Evolutionary conservation across 1,139 yeast species (phyloP).

Genomic region (Lodderomyces orthopsilosis): DNA sequence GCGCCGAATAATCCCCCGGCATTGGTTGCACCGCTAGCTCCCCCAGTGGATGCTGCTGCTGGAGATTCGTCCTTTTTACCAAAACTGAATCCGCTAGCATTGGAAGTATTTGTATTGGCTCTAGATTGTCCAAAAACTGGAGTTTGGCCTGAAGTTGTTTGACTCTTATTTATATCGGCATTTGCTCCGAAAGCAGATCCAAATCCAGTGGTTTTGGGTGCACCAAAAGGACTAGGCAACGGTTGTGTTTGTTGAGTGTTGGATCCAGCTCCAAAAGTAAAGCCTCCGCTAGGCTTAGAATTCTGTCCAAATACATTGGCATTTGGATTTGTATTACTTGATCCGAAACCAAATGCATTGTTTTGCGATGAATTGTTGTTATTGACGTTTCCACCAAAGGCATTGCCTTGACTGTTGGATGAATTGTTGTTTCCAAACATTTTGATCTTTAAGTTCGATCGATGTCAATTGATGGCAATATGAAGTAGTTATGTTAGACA

Average conservation of each 20-base stretch:
- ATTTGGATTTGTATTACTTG: slow-evolving; percentile 1
- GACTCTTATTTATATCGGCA: background rate
- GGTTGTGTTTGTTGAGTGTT: slow-evolving; percentile 4
- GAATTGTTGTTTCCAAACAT: slow-evolving; percentile 6
- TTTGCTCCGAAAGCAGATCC: slow-evolving; percentile 6
- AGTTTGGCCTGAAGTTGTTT: slow-evolving; percentile 5
- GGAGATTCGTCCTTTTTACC: slow-evolving; percentile 24
- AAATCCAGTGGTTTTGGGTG: slow-evolving; percentile 5
- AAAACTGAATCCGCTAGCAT: slow-evolving; percentile 15
- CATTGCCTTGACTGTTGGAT: background rate
- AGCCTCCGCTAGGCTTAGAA: slow-evolving; percentile 2
- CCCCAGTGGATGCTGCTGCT: slow-evolving; percentile 16
- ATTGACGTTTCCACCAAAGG: slow-evolving; percentile 1
- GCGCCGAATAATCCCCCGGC: slow-evolving; percentile 21
- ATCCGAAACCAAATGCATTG: slow-evolving; percentile 4
- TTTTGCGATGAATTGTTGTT: background rate
- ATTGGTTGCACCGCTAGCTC: slow-evolving; percentile 9
- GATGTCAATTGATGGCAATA: background rate
- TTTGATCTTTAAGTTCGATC: background rate
- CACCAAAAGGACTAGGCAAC: slow-evolving; percentile 5
- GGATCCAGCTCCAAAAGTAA: slow-evolving; percentile 8
- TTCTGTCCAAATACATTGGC: slow-evolving; percentile 2
- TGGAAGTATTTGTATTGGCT: slow-evolving; percentile 6
- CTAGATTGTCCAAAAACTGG: slow-evolving; percentile 4
- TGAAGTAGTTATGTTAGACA: background rate